Conservation (phyloP, 2,329 filamentous ascomycete species). For the Aureobasidium sp. region DNA sequence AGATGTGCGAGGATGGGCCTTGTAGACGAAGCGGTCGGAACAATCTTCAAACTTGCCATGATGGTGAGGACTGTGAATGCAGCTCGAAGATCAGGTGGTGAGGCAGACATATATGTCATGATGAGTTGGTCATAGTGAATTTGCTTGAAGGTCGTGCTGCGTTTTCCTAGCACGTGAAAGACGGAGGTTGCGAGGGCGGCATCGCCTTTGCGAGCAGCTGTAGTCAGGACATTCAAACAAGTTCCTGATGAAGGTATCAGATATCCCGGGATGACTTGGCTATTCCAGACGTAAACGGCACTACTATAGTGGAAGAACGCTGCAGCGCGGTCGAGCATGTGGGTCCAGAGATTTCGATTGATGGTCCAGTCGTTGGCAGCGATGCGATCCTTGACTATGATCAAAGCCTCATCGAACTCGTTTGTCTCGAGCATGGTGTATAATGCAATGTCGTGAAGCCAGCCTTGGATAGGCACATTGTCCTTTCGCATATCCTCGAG, state of each 20-base stretch:
- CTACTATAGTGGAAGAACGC: constrained; percentile 50
- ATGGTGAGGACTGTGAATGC: constrained; percentile 64
- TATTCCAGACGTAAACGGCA: constrained; percentile 63
- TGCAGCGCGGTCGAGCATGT: constrained; percentile 66
- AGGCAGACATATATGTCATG: constrained; percentile 56
- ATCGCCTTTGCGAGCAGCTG: constrained; percentile 63
- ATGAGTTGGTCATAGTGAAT: constrained; percentile 76
- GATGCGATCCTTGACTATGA: constrained; percentile 54
- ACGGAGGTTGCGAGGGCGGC: constrained; percentile 60
- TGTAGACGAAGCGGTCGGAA: constrained; percentile 52
- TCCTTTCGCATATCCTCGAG: constrained; percentile 58
- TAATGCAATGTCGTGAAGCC: constrained; percentile 72
- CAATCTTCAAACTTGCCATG: constrained; percentile 58
- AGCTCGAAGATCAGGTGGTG: constrained; percentile 48
- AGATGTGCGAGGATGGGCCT: constrained; percentile 54
- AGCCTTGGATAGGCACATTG: constrained; percentile 50
- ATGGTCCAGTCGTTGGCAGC: constrained; percentile 34
- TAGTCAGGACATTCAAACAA: constrained; percentile 60
- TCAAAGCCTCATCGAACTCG: constrained; percentile 70
- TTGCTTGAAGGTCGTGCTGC: constrained; percentile 48
- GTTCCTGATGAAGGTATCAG: constrained; percentile 57
- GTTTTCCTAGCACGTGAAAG: constrained; percentile 55
- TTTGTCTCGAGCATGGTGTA: constrained; percentile 62
- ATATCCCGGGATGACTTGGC: constrained; percentile 50
- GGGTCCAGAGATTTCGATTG: constrained; percentile 54